Evolutionary conservation across 495 filamentous ascomycete genomes (phyloP).

Genomic region (Hypoxylon perforatum): DNA sequence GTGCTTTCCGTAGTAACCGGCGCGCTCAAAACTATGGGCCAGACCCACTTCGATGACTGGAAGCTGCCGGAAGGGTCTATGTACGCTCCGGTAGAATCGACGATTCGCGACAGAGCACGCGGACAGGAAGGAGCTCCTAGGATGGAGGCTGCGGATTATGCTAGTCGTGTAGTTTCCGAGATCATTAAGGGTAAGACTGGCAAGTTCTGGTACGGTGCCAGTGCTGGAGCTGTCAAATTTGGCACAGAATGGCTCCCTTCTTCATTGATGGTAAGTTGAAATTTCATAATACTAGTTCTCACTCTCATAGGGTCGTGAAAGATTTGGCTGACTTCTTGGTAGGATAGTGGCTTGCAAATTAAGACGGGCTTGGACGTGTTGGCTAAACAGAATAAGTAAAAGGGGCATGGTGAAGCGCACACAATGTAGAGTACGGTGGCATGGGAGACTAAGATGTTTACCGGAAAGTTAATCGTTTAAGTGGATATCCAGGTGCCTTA

Average conservation of each 20-base stretch:
- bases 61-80: constrained; percentile 13
- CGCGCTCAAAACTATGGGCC: constrained; percentile 16
- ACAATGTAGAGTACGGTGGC: too few relatives aligned
- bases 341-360: not conserved
- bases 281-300: not conserved
- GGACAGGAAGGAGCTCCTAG: constrained; percentile 8
- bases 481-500: too few relatives aligned
- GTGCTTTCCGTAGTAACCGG: constrained; percentile 46
- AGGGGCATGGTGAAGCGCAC: too few relatives aligned
- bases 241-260: not conserved
- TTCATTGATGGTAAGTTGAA: not conserved
- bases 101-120: not conserved
- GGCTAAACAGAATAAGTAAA: not conserved
- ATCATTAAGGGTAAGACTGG: not conserved
- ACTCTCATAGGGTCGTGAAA: not conserved
- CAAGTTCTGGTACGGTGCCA: constrained; percentile 3
- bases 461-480: too few relatives aligned
- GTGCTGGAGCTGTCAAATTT: constrained; percentile 1
- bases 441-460: too few relatives aligned
- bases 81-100: constrained; percentile 3
- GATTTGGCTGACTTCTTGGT: not conserved
- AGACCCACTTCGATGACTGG: not conserved
- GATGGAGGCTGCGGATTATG: not conserved
- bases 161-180: not conserved
- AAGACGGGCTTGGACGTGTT: constrained; percentile 3